Evolutionary conservation across 2,329 filamentous ascomycete species (phyloP).

Genomic region (Alternaria sp.): DNA sequence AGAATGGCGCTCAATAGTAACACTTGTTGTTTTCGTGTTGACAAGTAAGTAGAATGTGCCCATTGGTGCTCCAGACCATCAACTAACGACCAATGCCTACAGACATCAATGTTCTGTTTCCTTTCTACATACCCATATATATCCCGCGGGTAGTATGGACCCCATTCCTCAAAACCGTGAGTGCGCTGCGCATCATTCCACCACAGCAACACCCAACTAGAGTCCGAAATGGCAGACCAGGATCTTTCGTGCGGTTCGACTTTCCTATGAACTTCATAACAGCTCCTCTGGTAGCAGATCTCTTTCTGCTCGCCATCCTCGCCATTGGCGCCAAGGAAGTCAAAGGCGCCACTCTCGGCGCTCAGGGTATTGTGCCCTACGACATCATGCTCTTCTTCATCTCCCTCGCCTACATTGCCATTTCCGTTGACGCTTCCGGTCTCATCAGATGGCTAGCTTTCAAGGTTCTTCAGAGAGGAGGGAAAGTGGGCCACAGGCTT

Average conservation of each 20-base stretch:
- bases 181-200: constrained; percentile 62
- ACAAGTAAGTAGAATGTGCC: constrained; percentile 66
- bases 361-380: constrained; percentile 71
- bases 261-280: constrained; percentile 77
- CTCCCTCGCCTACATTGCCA: constrained; percentile 77
- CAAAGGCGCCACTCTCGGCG: constrained; percentile 71
- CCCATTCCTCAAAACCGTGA: constrained; percentile 56
- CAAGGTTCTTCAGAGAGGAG: constrained; percentile 72
- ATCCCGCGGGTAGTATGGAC: constrained; percentile 63
- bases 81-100: neutral
- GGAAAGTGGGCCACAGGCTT: constrained; percentile 70
- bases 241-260: constrained; percentile 59
- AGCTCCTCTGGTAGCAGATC: constrained; percentile 72
- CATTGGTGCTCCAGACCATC: neutral
- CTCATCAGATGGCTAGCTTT: constrained; percentile 75
- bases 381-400: constrained; percentile 81
- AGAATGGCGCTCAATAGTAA: constrained; percentile 74
- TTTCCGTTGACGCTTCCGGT: constrained; percentile 78
- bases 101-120: constrained; percentile 75
- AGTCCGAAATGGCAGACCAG: constrained; percentile 39
- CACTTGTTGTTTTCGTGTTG: constrained; percentile 72
- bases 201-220: constrained; percentile 45
- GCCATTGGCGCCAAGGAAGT: constrained; percentile 74
- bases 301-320: constrained; percentile 73
- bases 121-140: constrained; percentile 70